These are phyloP conservation scores for Sungouiella blattae DNA, from an alignment of 805 yeast genomes.

Conservation along the genomic window DNA sequence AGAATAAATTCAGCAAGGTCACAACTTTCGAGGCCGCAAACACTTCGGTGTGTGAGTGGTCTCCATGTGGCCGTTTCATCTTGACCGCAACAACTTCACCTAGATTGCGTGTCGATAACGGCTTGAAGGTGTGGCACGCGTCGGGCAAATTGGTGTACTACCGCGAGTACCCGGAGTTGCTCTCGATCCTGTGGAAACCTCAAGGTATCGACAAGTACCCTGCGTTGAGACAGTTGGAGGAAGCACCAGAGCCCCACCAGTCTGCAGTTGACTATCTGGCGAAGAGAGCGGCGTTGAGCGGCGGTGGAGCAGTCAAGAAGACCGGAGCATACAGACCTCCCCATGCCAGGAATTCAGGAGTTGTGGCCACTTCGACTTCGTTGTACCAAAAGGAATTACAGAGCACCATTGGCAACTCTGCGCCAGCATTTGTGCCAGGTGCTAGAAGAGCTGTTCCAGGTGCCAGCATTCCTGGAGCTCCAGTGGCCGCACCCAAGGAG, in stretches of 20 bases:
- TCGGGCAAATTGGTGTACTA: constrained; percentile 76
- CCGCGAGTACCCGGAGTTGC: constrained; percentile 78
- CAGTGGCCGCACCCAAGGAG: constrained; percentile 41
- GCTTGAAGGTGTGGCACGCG: constrained; percentile 90
- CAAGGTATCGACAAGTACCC: constrained; percentile 54
- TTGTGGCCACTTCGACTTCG: constrained; percentile 41
- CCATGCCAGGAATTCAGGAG: constrained; percentile 64
- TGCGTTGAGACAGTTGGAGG: constrained; percentile 44
- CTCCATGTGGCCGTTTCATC: constrained; percentile 92
- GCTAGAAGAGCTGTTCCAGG: constrained; percentile 38
- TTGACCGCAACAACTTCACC: constrained; percentile 97
- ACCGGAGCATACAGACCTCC: constrained; percentile 97
- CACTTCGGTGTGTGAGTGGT: constrained; percentile 96
- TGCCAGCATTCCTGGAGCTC: constrained; percentile 53
- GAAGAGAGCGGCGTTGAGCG: constrained; percentile 33
- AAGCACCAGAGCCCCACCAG: constrained; percentile 65
- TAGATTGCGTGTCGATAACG: constrained; percentile 93
- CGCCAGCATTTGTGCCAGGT: constrained; percentile 25
- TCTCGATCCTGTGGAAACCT: constrained; percentile 82
- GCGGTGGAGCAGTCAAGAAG: constrained; percentile 41
- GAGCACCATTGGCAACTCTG: constrained; percentile 16
- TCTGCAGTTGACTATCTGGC: constrained; percentile 61
- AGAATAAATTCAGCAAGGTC: constrained; percentile 74
- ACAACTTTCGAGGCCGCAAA: constrained; percentile 86
- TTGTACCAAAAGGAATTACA: constrained; percentile 56